Base-by-base conservation (phyloP, 1,284 basidiomycete species). In the Amylostereum chailletii region DNA sequence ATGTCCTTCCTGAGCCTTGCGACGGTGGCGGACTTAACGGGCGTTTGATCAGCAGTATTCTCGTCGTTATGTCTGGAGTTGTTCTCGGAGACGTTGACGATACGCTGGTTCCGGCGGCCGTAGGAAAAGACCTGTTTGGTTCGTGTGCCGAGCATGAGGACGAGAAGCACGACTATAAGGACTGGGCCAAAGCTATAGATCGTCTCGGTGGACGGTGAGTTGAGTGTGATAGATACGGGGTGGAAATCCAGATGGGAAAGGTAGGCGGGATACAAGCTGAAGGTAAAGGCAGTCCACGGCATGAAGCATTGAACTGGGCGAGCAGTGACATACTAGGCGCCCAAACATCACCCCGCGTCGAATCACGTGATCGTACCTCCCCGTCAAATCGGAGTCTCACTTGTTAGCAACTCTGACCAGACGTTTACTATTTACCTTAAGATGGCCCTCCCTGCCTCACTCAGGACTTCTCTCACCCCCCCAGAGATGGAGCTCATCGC, bases 401-500 rank as follows among this genome's bases (percentile, higher is more conserved):
- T 8, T 45, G 7, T 29, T 27, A n/a, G 19, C 19, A 32, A 19
- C 34, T 37, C 8, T 19, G 19, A 19, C 19, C 19, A 19, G 19
- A 27, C 36, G n/a, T 40, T 19, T 19, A 5, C 41, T 42, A 19
- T 34, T 33, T 26, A 8, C 11, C 9, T 34, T 8, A 52, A 29
- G 29, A 87, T 90, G 87, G 77, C 87, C 34, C 72, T 75, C 0
- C 71, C 72, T 1, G 52, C 59, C 3, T 71, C 79, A 5, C 66
- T 90, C 27, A 71, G 81, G 45, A 67, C 71, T 10, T 84, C 85
- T 0, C 71, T 85, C 19, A 80, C 81, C 3, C 87, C 88, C 39
- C 77, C 82, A 54, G 92, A 95, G 64, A 79, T 94, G 30, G 90
- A 94, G 55, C 81, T 94, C 52, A 77, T 94, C 46, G 88, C 92